Evolutionary conservation across 805 yeast genomes (phyloP), one percentile per base, ranked within the genome.

Genomic region (Metschnikowia santaceciliae): DNA sequence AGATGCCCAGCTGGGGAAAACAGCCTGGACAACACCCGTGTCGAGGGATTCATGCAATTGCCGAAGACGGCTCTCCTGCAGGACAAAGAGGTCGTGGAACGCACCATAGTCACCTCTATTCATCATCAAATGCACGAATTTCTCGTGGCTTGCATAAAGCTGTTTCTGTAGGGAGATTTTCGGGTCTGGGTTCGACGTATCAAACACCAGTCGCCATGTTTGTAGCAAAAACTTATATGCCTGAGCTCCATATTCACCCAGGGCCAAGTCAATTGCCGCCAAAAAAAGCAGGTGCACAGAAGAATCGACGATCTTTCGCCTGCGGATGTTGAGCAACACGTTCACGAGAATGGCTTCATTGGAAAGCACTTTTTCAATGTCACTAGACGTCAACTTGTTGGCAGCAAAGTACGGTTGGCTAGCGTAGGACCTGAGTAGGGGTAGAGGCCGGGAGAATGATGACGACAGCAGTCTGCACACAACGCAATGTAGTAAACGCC

Each of bases 51-150:
- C 14, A 45, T 37, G 42, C 30, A 49, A 10, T 17, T 32, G 8
- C 34, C 37, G 17, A 44, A 46, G 20, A 30, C 46, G 23, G 50
- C 46, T 11, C 26, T 32, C 22, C 22, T 19, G 26, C 53, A 49
- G 49, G 35, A 37, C 38, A n/a, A 53, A 20, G 8, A 49, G 53
- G 26, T 41, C 43, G 15, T 38, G 35, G 51, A 70, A 70, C 5
- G 61, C 38, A 8, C 52, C 47, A 51, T 59, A 68, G 32, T 61
- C 61, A 35, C 61, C 58, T 7, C 59, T 54, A 46, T 69, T 69
- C 47, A 69, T 63, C 50, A 67, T 50, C n/a, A 61, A 46, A 42
- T 68, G 68, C 15, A 62, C 54, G 36, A 71, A 49, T 3, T 48
- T 50, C 33, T 61, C 62, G 50, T 62, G 61, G 30, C 59, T 50